Conservation (phyloP, 345 rosid species). For the Cardamine resedifolia region DNA sequence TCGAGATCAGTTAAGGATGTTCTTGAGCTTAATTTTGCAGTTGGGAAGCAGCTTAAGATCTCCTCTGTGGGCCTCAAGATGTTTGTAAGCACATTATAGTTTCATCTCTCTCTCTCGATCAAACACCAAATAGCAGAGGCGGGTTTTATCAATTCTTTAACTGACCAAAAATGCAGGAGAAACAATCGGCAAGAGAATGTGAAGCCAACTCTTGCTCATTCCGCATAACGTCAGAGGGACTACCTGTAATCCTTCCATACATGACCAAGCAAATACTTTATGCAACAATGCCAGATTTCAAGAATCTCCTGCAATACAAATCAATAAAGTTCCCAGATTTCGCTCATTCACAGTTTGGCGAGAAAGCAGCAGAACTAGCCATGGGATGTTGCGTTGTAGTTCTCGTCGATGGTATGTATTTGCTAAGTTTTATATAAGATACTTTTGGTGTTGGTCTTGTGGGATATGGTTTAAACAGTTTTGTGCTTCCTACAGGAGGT, state of each 20-base stretch:
- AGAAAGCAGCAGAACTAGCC: conserved; percentile 68
- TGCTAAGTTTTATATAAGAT: neutral
- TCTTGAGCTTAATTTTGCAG: conserved; percentile 68
- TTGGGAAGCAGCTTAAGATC: conserved; percentile 84
- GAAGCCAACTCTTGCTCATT: conserved; percentile 67
- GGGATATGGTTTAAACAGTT: neutral
- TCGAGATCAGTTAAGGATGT: conserved; percentile 79
- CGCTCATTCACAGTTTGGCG: conserved; percentile 61
- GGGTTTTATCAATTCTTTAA: neutral
- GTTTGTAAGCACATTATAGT: conserved; percentile 66
- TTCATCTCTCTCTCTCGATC: neutral
- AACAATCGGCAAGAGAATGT: conserved; percentile 88
- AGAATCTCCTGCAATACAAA: conserved; percentile 78
- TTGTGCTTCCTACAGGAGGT: conserved; percentile 41
- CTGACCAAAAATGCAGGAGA: conserved; percentile 50
- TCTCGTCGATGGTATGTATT: conserved; percentile 52
- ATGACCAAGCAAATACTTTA: conserved; percentile 76
- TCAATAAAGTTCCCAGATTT: conserved; percentile 70
- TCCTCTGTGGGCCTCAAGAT: conserved; percentile 91
- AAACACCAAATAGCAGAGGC: neutral
- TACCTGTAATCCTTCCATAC: conserved; percentile 84
- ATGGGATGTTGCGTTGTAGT: conserved; percentile 84
- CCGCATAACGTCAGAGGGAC: conserved; percentile 93
- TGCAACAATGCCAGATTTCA: conserved; percentile 69
- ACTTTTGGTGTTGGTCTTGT: neutral